Evolutionary conservation across 345 rosid species (phyloP), one percentile per base, ranked within the genome.

Genomic region (Erodium maritimum): DNA sequence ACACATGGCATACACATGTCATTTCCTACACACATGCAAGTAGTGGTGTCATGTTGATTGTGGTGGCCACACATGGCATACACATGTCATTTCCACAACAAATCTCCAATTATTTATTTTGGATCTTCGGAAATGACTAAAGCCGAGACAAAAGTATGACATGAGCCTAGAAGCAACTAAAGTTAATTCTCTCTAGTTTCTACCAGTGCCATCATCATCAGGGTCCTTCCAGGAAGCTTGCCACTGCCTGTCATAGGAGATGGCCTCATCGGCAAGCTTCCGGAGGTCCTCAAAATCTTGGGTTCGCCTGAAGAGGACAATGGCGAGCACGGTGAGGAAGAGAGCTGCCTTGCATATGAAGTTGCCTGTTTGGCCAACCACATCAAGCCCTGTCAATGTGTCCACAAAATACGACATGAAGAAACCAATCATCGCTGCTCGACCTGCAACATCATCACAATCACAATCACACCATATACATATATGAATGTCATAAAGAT

Each of bases 391-490:
- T 1, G 80, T 74, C 61, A 76, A 63, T 23, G 64, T 68, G 46
- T 80, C 85, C 65, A 74, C 80, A 46, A 54, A 11, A 56, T 71
- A 76, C 1, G 77, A 69, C 70, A 59, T 64, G 71, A 80, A 78
- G 75, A 83, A 74, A 19, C 79, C 83, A 19, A 74, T 56, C 88
- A 74, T 78, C 23, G 88, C 82, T 52, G 83, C 89, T 78, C 85
- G 62, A 52, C 82, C 83, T 71, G 69, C 71, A 50, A 56, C n/a
- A 19, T 25, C 17, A 17, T 1, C n/a, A n/a, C n/a, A n/a, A n/a
- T n/a, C n/a, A n/a, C n/a, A n/a, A 0, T 17, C 19, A 46, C 19
- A 37, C 19, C 37, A 29, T 29, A 29, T 25, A 25, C 7, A 7
- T 29, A 29, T 29, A 11, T 29, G 37, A 29, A 11, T n/a, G n/a